These are phyloP conservation scores for Aspergillus kassunensis DNA, from an alignment of 495 filamentous ascomycete species.

Conservation along the genomic window DNA sequence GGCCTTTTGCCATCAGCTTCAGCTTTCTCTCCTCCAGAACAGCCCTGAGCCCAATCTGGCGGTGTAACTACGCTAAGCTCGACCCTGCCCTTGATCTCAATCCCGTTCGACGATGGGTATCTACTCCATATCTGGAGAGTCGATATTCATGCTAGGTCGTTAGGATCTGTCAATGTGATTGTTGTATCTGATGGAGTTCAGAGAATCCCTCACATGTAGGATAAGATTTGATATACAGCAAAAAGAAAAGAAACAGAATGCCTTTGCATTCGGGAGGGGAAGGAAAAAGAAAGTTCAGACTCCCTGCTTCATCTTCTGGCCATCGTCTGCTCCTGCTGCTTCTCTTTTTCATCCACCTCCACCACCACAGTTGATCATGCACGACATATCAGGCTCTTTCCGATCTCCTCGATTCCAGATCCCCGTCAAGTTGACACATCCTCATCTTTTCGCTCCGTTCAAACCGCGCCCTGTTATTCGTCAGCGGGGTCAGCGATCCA, in stretches of 20 bases:
- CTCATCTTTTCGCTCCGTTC: slow-evolving; percentile 6
- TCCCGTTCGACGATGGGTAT: slow-evolving; percentile 1
- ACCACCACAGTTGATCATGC: slow-evolving; percentile 20
- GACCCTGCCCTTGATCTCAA: not conserved
- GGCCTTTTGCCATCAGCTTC: slow-evolving; percentile 1
- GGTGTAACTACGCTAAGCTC: slow-evolving; percentile 12
- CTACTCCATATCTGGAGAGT: not conserved
- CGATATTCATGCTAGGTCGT: not conserved
- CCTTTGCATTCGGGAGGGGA: not conserved
- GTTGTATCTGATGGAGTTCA: slow-evolving; percentile 4
- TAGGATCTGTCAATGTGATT: slow-evolving; percentile 8
- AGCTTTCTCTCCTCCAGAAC: not conserved
- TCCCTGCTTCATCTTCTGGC: not conserved
- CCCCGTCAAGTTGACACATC: slow-evolving; percentile 21
- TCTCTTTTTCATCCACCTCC: not conserved
- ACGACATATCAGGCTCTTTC: slow-evolving; percentile 25
- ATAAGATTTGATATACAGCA: not conserved
- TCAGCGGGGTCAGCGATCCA: slow-evolving; percentile 12
- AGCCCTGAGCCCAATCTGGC: slow-evolving; percentile 10
- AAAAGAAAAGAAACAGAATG: not conserved
- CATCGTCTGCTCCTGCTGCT: not conserved
- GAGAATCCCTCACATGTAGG: not conserved
- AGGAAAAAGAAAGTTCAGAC: slow-evolving; percentile 12
- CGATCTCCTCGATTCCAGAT: slow-evolving; percentile 15
- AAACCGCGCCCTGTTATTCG: slow-evolving; percentile 19